These are phyloP conservation scores for Globisporangium middletonii DNA, from an alignment of 352 stramenopile species.

Conservation along the genomic window DNA sequence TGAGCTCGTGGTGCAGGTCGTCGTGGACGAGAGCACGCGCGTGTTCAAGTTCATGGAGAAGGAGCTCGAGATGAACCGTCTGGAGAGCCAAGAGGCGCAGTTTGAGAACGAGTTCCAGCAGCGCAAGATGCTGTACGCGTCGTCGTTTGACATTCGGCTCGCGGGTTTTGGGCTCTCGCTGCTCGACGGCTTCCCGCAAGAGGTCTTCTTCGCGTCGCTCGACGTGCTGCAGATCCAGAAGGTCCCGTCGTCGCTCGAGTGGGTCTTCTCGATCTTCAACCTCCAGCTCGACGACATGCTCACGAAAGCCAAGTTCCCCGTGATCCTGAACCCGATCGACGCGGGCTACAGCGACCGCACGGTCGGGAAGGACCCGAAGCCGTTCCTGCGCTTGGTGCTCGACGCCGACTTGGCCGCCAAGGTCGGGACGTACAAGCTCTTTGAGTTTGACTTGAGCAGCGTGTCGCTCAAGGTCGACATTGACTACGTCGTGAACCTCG, in stretches of 20 bases:
- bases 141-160: constrained; percentile 75
- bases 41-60: constrained; percentile 81
- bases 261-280: constrained; percentile 73
- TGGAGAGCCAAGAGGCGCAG: constrained; percentile 62
- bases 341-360: constrained; percentile 75
- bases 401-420: constrained; percentile 71
- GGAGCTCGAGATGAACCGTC: constrained; percentile 61
- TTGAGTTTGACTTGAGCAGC: constrained; percentile 67
- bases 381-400: constrained; percentile 66
- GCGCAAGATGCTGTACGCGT: constrained; percentile 73
- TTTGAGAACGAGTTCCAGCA: constrained; percentile 69
- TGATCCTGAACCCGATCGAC: constrained; percentile 78
- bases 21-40: constrained; percentile 73
- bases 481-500: constrained; percentile 78
- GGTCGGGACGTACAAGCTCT: constrained; percentile 75
- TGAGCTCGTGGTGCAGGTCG: constrained; percentile 70
- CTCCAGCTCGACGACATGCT: constrained; percentile 87
- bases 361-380: constrained; percentile 46
- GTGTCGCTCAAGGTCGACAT: constrained; percentile 79
- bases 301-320: constrained; percentile 67
- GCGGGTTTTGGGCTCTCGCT: constrained; percentile 74
- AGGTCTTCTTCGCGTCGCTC: constrained; percentile 79
- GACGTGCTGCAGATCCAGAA: constrained; percentile 79
- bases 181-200: constrained; percentile 68
- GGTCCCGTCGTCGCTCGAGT: constrained; percentile 57